Conservation (phyloP, 441 rosid genomes). For the Adansonia madagascariensis region DNA sequence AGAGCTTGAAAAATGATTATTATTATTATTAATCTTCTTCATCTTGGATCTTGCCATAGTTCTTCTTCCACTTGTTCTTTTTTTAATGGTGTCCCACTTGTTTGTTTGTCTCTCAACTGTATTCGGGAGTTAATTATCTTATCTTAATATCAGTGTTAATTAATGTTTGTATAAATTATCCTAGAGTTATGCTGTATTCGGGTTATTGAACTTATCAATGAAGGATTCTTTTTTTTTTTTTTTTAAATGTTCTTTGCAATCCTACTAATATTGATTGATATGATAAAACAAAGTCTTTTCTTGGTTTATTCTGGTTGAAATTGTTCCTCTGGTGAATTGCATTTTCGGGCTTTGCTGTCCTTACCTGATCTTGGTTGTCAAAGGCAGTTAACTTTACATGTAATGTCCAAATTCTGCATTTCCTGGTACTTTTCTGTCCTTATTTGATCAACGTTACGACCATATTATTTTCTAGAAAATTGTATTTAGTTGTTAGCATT, state of each 20-base stretch:
- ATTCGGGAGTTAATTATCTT: too few relatives aligned
- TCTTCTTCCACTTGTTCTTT: conserved; percentile 11
- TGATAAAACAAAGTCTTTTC: too few relatives aligned
- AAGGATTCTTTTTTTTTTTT: conserved; percentile 26
- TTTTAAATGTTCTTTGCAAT: background rate
- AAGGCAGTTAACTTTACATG: too few relatives aligned
- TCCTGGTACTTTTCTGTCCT: too few relatives aligned
- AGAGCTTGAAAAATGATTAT: conserved; percentile 39
- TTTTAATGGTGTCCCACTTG: conserved; percentile 18
- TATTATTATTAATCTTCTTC: too few relatives aligned
- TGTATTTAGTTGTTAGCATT: background rate
- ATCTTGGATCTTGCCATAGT: background rate
- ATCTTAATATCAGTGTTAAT: too few relatives aligned
- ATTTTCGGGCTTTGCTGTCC: too few relatives aligned
- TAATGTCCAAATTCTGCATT: too few relatives aligned
- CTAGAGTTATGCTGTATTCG: background rate
- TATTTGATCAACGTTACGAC: too few relatives aligned
- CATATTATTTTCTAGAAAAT: too few relatives aligned
- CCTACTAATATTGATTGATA: background rate
- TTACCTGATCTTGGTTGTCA: too few relatives aligned
- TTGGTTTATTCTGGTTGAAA: background rate
- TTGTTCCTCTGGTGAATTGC: background rate
- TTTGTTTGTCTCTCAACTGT: conserved; percentile 14
- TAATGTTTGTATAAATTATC: conserved; percentile 38
- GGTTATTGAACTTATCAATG: conserved; percentile 18